Base-by-base conservation (phyloP, 2,329 filamentous ascomycete species). In the Scedosporium aurantiacum region DNA sequence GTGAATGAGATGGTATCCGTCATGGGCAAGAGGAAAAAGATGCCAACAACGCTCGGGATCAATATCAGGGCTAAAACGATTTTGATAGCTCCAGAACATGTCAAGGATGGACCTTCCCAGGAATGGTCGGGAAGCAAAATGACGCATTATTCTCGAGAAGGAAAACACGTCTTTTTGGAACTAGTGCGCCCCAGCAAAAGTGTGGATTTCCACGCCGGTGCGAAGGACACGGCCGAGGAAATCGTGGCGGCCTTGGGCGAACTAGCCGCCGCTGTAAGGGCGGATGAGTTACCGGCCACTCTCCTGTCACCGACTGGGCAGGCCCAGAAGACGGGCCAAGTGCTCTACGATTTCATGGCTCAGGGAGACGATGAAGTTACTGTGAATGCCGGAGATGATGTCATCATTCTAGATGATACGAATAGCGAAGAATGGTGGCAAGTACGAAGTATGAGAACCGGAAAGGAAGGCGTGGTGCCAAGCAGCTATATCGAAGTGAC, bases 341-440 rank as follows among this genome's bases (percentile, higher is more conserved):
- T 99, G 68, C 78, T 97, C 41, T 97, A 97, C 71, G 93, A 97
- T 70, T 99, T 99, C 72, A 89, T 91, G 85, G 94, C 94, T 0
- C 93, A 97, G 72, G 92, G 92, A 41, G 90, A 96, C 6, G 94
- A 99, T 68, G 94, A 99, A 74, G 93, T 99, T 57, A 96, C 91
- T 0, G 94, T 99, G 56, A 86, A 84, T 27, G 82, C 88, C 23
- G 94, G 89, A 47, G 94, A 99, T 70, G 93, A 99, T 70, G 93
- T 99, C 47, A 78, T 96, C 52, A 79, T 99, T 60, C 73, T 97
- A 61, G 93, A 99, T 70, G 91, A 97, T 69, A 84, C 80, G 40
- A 94, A 92, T 75, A 97, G 92, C 64, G 91, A 97, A 63, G 94
- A 99, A 71, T 99, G 94, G 94, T 97, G 94, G 93, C 91, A 94